Evolutionary conservation across 2,329 filamentous ascomycete species (phyloP).

Genomic region (Penicillium janthinellum): DNA sequence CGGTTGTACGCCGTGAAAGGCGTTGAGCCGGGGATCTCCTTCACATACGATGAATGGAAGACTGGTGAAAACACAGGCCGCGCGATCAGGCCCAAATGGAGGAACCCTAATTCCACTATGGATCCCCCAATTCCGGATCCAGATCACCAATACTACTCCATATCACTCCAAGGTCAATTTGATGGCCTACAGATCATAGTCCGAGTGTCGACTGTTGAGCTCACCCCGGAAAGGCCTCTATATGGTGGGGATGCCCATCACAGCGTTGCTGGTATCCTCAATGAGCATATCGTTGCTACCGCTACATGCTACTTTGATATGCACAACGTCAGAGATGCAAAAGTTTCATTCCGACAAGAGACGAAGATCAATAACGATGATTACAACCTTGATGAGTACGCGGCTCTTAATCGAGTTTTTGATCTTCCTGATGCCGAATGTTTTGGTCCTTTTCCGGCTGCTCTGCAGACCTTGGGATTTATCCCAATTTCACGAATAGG

Average conservation of each 20-base stretch:
- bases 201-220: constrained; percentile 8
- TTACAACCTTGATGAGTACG: not conserved
- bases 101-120: not conserved
- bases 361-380: constrained; percentile 1
- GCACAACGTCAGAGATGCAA: constrained; percentile 10
- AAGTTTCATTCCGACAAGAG: constrained; percentile 9
- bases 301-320: constrained; percentile 13
- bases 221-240: constrained; percentile 8
- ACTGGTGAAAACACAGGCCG: constrained; percentile 4
- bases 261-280: constrained; percentile 5
- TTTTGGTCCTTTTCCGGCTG: not conserved
- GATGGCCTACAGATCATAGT: constrained; percentile 9
- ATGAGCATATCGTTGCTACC: constrained; percentile 13
- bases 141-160: constrained; percentile 10
- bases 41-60: constrained; percentile 16
- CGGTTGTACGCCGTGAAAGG: constrained; percentile 5
- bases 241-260: constrained; percentile 8
- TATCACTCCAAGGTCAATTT: constrained; percentile 11
- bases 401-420: constrained; percentile 1
- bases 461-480: constrained; percentile 10
- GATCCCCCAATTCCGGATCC: too few relatives aligned
- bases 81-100: constrained; percentile 7
- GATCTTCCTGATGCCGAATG: not conserved
- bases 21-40: constrained; percentile 13
- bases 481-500: constrained; percentile 13